phyloP scores from a whole-genome alignment of 1,284 basidiomycete species.

The Papiliotrema terrestris region DNA sequence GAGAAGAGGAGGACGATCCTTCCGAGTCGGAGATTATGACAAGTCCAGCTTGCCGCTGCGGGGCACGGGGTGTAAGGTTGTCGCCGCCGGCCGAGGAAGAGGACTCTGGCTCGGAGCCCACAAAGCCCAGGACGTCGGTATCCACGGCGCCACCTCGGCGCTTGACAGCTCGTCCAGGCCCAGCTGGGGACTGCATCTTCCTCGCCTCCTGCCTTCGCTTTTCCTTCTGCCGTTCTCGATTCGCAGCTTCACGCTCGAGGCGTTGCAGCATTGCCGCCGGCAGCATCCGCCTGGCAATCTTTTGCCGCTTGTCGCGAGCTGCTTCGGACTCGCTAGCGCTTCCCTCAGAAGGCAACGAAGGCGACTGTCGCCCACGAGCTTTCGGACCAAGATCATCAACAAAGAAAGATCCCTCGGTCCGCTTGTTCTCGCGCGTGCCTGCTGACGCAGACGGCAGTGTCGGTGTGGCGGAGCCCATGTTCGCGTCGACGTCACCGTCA shows the following conservation, averaged over 20 bases:
- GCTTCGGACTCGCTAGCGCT: not conserved
- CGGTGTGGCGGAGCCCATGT: not conserved
- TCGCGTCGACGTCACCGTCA: not conserved
- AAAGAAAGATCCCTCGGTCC: constrained; percentile 7
- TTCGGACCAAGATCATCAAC: constrained; percentile 7
- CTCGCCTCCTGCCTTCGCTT: constrained; percentile 2
- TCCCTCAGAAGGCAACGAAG: not conserved
- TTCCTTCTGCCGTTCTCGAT: constrained; percentile 7
- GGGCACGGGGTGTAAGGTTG: not conserved
- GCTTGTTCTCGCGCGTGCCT: not conserved
- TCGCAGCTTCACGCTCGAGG: constrained; percentile 24
- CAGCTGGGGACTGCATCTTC: constrained; percentile 17
- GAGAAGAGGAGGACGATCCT: constrained; percentile 15
- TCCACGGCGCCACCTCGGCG: constrained; percentile 16
- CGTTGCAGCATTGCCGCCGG: constrained; percentile 40
- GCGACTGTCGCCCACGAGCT: not conserved
- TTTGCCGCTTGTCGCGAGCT: constrained; percentile 20
- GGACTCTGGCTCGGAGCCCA: constrained; percentile 8
- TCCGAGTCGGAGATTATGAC: constrained; percentile 16
- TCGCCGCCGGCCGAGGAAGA: not conserved
- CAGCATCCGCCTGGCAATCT: constrained; percentile 41
- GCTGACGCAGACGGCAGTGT: not conserved
- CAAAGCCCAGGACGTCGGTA: constrained; percentile 16
- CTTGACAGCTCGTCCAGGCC: constrained; percentile 36
- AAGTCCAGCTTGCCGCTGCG: not conserved